Base-by-base conservation (phyloP, 2,329 filamentous ascomycete species). In the Phoma sp. region DNA sequence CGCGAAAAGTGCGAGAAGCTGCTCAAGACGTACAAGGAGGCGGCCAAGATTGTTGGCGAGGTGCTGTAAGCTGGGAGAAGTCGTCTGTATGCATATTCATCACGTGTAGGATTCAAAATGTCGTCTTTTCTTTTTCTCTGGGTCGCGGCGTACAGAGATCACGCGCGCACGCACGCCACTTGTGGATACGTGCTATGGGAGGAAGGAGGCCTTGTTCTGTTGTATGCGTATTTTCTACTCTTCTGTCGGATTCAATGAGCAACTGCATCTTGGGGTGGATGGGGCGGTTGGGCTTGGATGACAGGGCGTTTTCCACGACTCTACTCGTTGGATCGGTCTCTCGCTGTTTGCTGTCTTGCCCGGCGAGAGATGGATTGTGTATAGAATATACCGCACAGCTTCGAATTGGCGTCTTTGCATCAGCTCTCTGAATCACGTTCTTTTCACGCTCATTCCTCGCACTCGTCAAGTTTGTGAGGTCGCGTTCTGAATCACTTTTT, bases 1-100 rank as follows among this genome's bases (percentile, higher is more conserved):
- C 87, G 94, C 60, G 94, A 98, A 81, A 99, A 99, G 84, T 99
- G 95, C 78, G 95, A 99, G 82, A 95, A 92, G 76, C 82, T 99
- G 63, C 85, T 98, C 60, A 88, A 90, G 74, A 99, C 95, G 19
- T 99, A 99, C 80, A 92, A 92, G 71, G 95, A 99, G 80, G 95
- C 95, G 19, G 92, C 94, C 60, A 97, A 96, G 84, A 99, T 99
- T 74, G 94, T 99, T 61, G 92, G 95, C 57, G 95, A 99, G 79
- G 95, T 99, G 46, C 64, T 75, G 65, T 75, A 72, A 65, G 51
- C 59, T 37, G 35, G 48, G 36, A 25, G 45, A 37, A 10, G 10
- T 31, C 3, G 8, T 29, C 27, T 58, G 61, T 59, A 57, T 54
- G 47, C 56, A 60, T 67, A 55, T 53, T 57, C 27, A 13, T 31